Base-by-base conservation (phyloP, 2,329 filamentous ascomycete species). In the Scolecobasidium constrictum region DNA sequence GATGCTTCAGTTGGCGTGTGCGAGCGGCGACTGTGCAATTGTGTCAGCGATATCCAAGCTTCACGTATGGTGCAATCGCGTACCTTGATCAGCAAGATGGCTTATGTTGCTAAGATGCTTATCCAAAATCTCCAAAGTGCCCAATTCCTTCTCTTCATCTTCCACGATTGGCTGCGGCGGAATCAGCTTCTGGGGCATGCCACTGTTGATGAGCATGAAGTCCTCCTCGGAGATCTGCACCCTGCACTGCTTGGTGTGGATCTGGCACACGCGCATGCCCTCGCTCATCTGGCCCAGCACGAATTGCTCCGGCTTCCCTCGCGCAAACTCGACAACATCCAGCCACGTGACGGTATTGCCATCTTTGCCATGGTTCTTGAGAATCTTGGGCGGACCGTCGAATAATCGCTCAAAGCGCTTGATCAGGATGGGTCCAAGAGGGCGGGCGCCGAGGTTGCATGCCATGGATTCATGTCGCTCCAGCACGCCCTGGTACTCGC, bases 201-300 rank as follows among this genome's bases (percentile, higher is more conserved):
- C 86, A 31, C 83, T 88, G 43, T 79, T 78, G 50, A 94, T 88
- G 50, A 94, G 67, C 34, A 87, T 74, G 70, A 81, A 94, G 57
- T 94, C 86, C 57, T 93, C 86, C 59, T 93, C 86, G 15, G 78
- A 79, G 47, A 94, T 90, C 63, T 94, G 85, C 6, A 93, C 81
- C 38, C 83, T 76, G 50, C 81, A 74, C 47, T 87, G 83, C 56
- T 87, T 87, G 49, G 86, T 79, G 55, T 80, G 78, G 59, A 94
- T 92, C 48, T 86, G 83, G 56, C 86, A 93, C 42, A 82, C 78
- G 37, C 81, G 75, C 42, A 75, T 66, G 16, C 83, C 82, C 50
- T 84, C 81, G 35, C 76, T 71, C 48, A 75, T 73, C 45, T 83
- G 77, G 43, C 77, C 78, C 40, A 93, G 65, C 23, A 77, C 73